A percentile compares a stretch with the other conserved stretches of the same genome.
Evolutionary conservation across 331 rosid species (phyloP).

Genomic region (Arachis monticola): DNA sequence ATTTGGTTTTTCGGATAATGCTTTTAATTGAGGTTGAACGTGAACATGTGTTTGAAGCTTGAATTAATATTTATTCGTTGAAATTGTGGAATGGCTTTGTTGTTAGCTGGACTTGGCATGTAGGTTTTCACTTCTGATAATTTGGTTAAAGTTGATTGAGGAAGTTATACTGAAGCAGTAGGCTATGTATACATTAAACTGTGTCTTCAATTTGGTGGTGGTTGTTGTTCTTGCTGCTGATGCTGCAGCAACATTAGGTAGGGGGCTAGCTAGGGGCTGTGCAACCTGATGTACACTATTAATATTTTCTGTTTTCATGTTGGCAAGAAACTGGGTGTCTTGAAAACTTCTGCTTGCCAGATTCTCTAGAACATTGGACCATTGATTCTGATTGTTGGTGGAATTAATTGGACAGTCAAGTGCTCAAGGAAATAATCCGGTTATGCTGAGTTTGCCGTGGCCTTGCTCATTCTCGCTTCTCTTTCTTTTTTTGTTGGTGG

Average conservation of each 20-base stretch:
- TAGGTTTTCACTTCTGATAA: conserved; percentile 8
- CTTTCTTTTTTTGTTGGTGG: too few species aligned
- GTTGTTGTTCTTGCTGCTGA: not conserved
- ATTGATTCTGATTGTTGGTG: conserved; percentile 11
- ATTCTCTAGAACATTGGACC: conserved; percentile 14
- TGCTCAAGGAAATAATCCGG: conserved; percentile 28
- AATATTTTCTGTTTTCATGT: not conserved
- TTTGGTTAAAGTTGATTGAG: conserved; percentile 17
- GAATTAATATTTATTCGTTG: conserved; percentile 13
- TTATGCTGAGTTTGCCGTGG: conserved; percentile 10
- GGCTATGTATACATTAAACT: conserved; percentile 13
- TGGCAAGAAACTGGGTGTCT: not conserved
- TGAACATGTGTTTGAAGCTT: conserved; percentile 18
- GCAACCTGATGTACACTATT: conserved; percentile 2
- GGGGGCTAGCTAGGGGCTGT: not conserved
- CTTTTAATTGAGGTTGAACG: conserved; percentile 19
- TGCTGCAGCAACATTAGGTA: not conserved
- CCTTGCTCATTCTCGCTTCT: not conserved
- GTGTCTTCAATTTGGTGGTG: not conserved
- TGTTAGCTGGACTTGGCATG: conserved; percentile 5
- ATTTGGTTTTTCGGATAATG: not conserved
- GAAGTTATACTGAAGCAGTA: conserved; percentile 31
- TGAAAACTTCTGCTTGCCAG: not conserved
- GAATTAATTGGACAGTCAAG: conserved; percentile 25
- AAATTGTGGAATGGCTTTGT: conserved; percentile 29